These are phyloP conservation scores for Xylaria longipes DNA, from an alignment of 495 filamentous ascomycete genomes.

Conservation along the genomic window DNA sequence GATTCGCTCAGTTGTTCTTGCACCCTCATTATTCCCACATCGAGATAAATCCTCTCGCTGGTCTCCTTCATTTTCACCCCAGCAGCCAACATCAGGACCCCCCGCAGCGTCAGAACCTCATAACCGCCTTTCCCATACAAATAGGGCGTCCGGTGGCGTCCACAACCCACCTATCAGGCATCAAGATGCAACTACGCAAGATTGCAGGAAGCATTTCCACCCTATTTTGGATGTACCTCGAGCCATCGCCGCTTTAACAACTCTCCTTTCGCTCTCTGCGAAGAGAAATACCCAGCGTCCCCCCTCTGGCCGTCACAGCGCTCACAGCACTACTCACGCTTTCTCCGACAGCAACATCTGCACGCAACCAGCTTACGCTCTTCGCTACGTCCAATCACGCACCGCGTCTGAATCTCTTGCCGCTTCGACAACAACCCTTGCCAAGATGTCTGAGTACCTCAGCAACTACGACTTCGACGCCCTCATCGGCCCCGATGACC, in stretches of 20 bases:
- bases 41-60: neutral
- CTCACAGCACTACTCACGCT: neutral
- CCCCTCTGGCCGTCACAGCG: slow-evolving; percentile 8
- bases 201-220: slow-evolving; percentile 19
- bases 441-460: slow-evolving; percentile 58
- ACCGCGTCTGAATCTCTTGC: slow-evolving; percentile 24
- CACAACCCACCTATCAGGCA: neutral
- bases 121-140: slow-evolving; percentile 12
- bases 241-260: slow-evolving; percentile 26
- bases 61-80: neutral
- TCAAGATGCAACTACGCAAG: neutral
- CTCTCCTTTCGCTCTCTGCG: neutral
- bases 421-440: slow-evolving; percentile 28
- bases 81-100: neutral
- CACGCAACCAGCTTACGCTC: slow-evolving; percentile 11
- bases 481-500: slow-evolving; percentile 77
- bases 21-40: neutral
- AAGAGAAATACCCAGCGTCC: slow-evolving; percentile 32
- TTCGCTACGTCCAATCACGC: slow-evolving; percentile 16
- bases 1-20: too few relatives aligned
- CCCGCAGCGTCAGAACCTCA: neutral
- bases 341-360: slow-evolving; percentile 2
- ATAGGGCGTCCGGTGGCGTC: slow-evolving; percentile 22
- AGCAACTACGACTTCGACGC: slow-evolving; percentile 80
- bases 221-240: slow-evolving; percentile 34